A percentile compares a stretch with the other conserved stretches of the same genome.
Evolutionary conservation across 371 early-diverging fungal species (phyloP).

Genomic region (Mortierella sp.): DNA sequence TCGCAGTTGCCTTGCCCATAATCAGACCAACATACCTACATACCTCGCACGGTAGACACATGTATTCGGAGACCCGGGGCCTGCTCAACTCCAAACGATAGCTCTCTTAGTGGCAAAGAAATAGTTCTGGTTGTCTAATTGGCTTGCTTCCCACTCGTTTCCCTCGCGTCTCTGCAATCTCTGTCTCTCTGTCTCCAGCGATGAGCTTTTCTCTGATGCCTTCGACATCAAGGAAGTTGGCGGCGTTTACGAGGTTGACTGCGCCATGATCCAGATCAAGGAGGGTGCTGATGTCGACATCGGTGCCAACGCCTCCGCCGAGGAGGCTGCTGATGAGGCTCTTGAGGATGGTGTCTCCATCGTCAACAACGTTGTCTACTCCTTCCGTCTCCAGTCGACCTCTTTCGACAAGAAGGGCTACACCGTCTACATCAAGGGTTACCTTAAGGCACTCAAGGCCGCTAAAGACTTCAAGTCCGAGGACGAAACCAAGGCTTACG

Average conservation of each 20-base stretch:
- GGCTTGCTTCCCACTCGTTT: background rate
- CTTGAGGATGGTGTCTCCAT: conserved; percentile 67
- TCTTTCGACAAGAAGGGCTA: conserved; percentile 94
- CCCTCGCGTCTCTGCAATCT: background rate
- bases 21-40: no score
- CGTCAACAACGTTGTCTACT: conserved; percentile 92
- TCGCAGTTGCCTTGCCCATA: no score
- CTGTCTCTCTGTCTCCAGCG: conserved; percentile 49
- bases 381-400: conserved; percentile 81
- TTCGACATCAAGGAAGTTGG: conserved; percentile 77
- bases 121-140: no score
- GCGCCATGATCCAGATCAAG: conserved; percentile 61
- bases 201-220: conserved; percentile 95
- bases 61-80: no score
- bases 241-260: conserved; percentile 86
- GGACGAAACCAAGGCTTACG: conserved; percentile 77
- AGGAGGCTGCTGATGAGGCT: conserved; percentile 79
- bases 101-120: no score
- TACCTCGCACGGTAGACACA: no score
- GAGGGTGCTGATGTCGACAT: conserved; percentile 85
- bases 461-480: conserved; percentile 68
- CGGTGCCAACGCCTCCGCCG: conserved; percentile 96
- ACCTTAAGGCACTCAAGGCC: conserved; percentile 78
- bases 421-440: conserved; percentile 92
- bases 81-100: no score